phyloP scores from a whole-genome alignment of 2,329 filamentous ascomycete species.

The Fusarium tupiense region DNA sequence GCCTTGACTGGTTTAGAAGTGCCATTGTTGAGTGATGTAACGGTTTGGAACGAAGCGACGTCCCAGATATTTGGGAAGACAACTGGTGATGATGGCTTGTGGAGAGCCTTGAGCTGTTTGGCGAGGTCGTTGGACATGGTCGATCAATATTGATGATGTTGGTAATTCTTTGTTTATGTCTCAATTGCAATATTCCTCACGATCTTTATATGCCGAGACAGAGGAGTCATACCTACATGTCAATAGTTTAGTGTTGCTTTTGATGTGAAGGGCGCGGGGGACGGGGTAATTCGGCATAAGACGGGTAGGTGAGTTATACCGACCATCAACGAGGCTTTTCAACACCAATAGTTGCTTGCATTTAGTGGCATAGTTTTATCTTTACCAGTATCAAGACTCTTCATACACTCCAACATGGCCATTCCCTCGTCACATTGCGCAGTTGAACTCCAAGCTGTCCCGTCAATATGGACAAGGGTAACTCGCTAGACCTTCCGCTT shows the following conservation, averaged over 20 bases:
- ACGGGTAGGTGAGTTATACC: not conserved
- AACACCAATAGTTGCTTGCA: not conserved
- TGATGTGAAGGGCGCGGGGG: slow-evolving; percentile 32
- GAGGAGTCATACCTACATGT: not conserved
- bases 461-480: slow-evolving; percentile 1
- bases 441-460: not conserved
- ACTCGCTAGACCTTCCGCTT: not conserved
- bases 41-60: slow-evolving; percentile 55
- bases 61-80: slow-evolving; percentile 68
- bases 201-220: slow-evolving; percentile 5
- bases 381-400: not conserved
- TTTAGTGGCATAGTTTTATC: not conserved
- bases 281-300: not conserved
- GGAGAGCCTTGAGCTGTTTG: slow-evolving; percentile 54
- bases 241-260: slow-evolving; percentile 16
- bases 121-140: slow-evolving; percentile 47
- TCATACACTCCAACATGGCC: not conserved
- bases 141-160: not conserved
- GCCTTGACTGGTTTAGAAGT: slow-evolving; percentile 51
- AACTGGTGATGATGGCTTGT: slow-evolving; percentile 60
- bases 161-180: not conserved
- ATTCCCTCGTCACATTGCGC: not conserved
- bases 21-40: slow-evolving; percentile 55
- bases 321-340: not conserved
- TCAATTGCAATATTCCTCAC: too few species aligned